Base-by-base conservation (phyloP, 345 rosid genomes). In the Camelina laxa region DNA sequence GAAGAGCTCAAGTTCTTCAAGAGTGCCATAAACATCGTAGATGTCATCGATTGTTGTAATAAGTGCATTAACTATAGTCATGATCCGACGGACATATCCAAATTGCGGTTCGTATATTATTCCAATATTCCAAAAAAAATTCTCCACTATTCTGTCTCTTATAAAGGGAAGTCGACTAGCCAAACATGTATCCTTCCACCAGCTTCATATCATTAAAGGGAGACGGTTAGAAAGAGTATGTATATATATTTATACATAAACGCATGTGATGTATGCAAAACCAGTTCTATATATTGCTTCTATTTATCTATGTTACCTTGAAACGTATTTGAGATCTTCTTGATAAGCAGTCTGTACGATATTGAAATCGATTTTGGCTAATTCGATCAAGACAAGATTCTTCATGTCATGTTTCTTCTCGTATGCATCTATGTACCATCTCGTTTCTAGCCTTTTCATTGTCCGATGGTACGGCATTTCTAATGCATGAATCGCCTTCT, bases 1-100 rank as follows among this genome's bases (percentile, higher is more conserved):
- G 48, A 83, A 72, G 53, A 74, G 35, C n/a, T 65, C 66, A 22
- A 85, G 88, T 47, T 85, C 86, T 57, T 79, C 77, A 33, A 35
- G 15, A 7, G 86, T 79, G 5, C 82, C 88, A 60, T 76, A 70
- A 0, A 11, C 21, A 75, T 83, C 86, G 31, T 83, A 81, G 0
- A 47, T 81, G 30, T 83, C 88, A 24, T 80, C 88, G 0, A 80
- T 48, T 4, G 79, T 17, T 17, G 82, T 55, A 1, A 44, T 0
- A n/a, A 83, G 12, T 2, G 75, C 49, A 0, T 31, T n/a, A 1
- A 66, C 9, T 74, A 56, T 84, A 39, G 86, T 74, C 55, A 69
- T 1, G 1, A 73, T 19, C 16, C 17, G 72, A 64, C 87, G 76
- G 2, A 36, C 59, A 2, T 57, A 0, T 11, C 47, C 11, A 36